These are phyloP conservation scores for Zopfia rhizophila DNA, from an alignment of 2,329 filamentous ascomycete species.

Conservation along the genomic window DNA sequence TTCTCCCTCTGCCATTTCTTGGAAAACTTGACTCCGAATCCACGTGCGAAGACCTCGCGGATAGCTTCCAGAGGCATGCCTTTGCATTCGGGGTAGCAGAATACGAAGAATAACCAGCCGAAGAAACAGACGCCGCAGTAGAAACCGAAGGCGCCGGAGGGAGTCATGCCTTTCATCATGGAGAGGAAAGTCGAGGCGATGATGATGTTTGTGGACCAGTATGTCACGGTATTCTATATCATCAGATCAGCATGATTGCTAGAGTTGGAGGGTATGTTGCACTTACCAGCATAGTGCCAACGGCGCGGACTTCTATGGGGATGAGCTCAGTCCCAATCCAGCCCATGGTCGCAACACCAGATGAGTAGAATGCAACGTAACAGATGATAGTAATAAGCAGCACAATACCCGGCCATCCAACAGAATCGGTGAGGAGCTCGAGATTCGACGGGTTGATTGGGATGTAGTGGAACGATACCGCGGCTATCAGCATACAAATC, in stretches of 20 bases:
- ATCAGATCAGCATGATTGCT: not conserved
- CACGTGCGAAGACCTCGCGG: conserved; percentile 46
- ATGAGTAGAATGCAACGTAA: conserved; percentile 49
- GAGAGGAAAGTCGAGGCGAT: conserved; percentile 52
- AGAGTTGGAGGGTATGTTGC: not conserved
- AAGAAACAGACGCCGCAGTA: conserved; percentile 50
- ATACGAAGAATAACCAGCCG: conserved; percentile 48
- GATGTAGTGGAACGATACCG: conserved; percentile 75
- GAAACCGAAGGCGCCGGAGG: conserved; percentile 51
- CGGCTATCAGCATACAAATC: conserved; percentile 75
- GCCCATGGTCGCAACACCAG: conserved; percentile 46
- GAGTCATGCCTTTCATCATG: conserved; percentile 53
- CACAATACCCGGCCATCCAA: conserved; percentile 48
- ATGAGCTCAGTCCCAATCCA: conserved; percentile 52
- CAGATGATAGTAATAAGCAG: conserved; percentile 51
- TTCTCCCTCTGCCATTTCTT: conserved; percentile 50
- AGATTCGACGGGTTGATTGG: conserved; percentile 56
- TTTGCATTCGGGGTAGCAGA: conserved; percentile 51
- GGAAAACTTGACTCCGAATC: conserved; percentile 48
- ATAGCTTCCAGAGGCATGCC: conserved; percentile 51
- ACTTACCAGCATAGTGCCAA: conserved; percentile 51
- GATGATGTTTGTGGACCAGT: conserved; percentile 49
- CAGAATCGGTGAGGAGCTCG: conserved; percentile 38
- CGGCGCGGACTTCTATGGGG: conserved; percentile 49
- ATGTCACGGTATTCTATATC: conserved; percentile 27